These are phyloP conservation scores for Triticum monococcum DNA, from an alignment of 176 grass and related monocot species.

Conservation along the genomic window DNA sequence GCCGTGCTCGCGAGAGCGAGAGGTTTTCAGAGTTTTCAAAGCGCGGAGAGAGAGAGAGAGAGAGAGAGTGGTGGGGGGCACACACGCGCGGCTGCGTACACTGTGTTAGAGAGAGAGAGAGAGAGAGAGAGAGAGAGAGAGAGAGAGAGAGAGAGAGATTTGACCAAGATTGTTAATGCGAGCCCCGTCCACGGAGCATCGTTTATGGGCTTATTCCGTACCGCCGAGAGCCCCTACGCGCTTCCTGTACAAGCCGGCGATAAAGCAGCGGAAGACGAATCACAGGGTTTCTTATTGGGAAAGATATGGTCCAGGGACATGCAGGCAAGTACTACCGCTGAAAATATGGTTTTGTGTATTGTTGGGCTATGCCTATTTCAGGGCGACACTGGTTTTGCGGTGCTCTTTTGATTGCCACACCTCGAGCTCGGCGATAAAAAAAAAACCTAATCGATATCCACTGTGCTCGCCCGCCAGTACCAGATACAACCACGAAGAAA, in stretches of 20 bases:
- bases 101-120: background rate
- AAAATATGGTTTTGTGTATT: too few relatives aligned
- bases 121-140: background rate
- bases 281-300: background rate
- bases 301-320: constrained; percentile 7
- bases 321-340: background rate
- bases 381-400: too few relatives aligned
- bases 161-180: constrained; percentile 32
- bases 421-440: too few relatives aligned
- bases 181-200: constrained; percentile 17
- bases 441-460: too few relatives aligned
- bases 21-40: constrained; percentile 11
- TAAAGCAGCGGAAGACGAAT: constrained; percentile 6
- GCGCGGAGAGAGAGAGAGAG: background rate
- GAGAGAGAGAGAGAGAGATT: constrained; percentile 30
- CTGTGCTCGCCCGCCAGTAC: too few relatives aligned
- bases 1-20: background rate
- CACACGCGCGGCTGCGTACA: background rate
- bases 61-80: constrained; percentile 42
- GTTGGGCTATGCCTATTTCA: too few relatives aligned
- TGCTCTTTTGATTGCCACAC: too few relatives aligned
- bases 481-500: too few relatives aligned
- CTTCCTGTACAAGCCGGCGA: constrained; percentile 34
- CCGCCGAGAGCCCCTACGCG: constrained; percentile 35
- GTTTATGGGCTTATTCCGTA: constrained; percentile 38